Evolutionary conservation across 371 early-diverging fungal genomes (phyloP).

Genomic region (Hamiltosporidium tvaerminnensis): DNA sequence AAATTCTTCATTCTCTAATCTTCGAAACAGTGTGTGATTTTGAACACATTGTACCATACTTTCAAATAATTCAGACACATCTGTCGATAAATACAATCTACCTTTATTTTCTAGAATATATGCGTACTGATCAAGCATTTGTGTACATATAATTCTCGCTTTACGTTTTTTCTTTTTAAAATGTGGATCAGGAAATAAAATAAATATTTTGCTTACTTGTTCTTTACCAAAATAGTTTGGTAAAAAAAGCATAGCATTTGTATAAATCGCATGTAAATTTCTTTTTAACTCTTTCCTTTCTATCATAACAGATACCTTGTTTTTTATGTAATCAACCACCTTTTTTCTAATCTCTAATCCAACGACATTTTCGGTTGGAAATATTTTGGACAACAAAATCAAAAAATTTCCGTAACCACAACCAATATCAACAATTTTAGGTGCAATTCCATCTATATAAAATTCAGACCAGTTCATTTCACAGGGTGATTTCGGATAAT

Average conservation of each 20-base stretch:
- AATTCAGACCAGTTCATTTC: constrained; percentile 70
- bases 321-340: constrained; percentile 72
- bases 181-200: constrained; percentile 92
- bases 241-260: constrained; percentile 94
- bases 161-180: constrained; percentile 98
- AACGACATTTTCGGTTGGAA: constrained; percentile 70
- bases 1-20: background rate
- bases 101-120: constrained; percentile 44
- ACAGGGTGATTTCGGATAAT: constrained; percentile 68
- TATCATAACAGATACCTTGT: constrained; percentile 12
- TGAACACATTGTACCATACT: constrained; percentile 33
- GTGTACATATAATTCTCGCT: constrained; percentile 60
- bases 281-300: constrained; percentile 55
- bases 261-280: constrained; percentile 78
- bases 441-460: constrained; percentile 61
- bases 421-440: constrained; percentile 88
- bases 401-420: constrained; percentile 91
- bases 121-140: constrained; percentile 38
- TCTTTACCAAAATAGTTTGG: constrained; percentile 86
- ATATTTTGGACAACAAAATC: constrained; percentile 68
- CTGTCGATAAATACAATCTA: constrained; percentile 50
- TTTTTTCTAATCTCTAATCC: constrained; percentile 97
- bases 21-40: background rate
- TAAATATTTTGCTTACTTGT: constrained; percentile 80
- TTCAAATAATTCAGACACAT: constrained; percentile 45